Percentiles rank a stretch among this genome's conserved stretches.
These are phyloP conservation scores for Scleromitrula shiraiana DNA, from an alignment of 2,329 filamentous ascomycete genomes.

Conservation along the genomic window DNA sequence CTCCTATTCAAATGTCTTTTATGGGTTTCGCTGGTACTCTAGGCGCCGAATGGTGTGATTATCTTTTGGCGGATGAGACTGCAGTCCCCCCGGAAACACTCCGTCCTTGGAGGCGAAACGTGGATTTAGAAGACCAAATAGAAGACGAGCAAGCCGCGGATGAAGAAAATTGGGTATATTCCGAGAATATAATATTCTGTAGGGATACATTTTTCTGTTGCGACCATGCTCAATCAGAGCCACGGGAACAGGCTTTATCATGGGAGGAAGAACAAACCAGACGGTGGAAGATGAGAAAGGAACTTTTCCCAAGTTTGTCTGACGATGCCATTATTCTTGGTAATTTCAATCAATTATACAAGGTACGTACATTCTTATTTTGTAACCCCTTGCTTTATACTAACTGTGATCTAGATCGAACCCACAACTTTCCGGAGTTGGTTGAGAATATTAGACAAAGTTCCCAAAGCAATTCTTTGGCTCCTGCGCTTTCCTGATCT, in stretches of 20 bases:
- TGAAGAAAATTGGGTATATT: constrained; percentile 82
- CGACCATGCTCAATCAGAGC: constrained; percentile 83
- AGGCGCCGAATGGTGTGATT: constrained; percentile 97
- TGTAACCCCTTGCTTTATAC: neutral
- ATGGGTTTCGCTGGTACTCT: constrained; percentile 98
- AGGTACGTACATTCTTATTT: constrained; percentile 49
- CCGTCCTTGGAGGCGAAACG: constrained; percentile 68
- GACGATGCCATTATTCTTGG: constrained; percentile 87
- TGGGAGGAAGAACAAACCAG: constrained; percentile 80
- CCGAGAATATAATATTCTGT: constrained; percentile 93
- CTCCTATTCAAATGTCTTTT: constrained; percentile 97
- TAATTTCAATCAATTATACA: constrained; percentile 98
- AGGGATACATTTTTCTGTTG: constrained; percentile 97
- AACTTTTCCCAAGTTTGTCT: constrained; percentile 74
- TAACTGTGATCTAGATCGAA: constrained; percentile 61
- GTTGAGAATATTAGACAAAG: constrained; percentile 78
- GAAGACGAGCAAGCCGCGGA: constrained; percentile 55
- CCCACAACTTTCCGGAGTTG: constrained; percentile 93
- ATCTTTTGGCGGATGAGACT: constrained; percentile 82
- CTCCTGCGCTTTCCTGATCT: constrained; percentile 93
- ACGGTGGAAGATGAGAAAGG: constrained; percentile 88
- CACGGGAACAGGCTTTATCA: constrained; percentile 58
- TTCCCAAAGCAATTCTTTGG: constrained; percentile 89
- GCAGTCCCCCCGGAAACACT: constrained; percentile 78
- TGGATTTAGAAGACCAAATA: constrained; percentile 61